These are phyloP conservation scores for Salix purpurea DNA, from an alignment of 345 rosid genomes.

Conservation along the genomic window DNA sequence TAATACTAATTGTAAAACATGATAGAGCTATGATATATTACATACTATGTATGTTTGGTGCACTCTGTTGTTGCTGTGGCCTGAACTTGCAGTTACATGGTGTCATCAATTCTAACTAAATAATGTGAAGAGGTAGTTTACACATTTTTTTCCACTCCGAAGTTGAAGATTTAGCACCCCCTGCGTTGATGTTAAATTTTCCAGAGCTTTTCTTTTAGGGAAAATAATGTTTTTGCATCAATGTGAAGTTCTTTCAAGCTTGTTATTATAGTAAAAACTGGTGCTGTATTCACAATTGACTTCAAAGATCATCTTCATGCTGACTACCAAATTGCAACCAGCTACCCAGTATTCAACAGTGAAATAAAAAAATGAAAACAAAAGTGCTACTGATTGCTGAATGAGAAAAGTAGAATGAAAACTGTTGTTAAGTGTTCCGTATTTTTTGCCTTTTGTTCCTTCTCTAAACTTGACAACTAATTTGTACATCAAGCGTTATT, in stretches of 20 bases:
- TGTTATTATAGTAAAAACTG: neutral
- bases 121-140: neutral
- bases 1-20: neutral
- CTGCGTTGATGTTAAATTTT: neutral
- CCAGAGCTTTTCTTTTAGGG: neutral
- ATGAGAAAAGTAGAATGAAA: neutral
- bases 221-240: neutral
- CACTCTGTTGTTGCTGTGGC: neutral
- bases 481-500: neutral
- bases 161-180: neutral
- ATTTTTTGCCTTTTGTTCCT: neutral
- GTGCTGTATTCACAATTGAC: neutral
- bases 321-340: neutral
- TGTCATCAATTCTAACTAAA: neutral
- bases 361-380: neutral
- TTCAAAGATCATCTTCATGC: neutral
- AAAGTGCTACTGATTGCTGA: neutral
- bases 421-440: neutral
- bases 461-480: neutral
- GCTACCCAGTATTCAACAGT: neutral
- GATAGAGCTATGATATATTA: neutral
- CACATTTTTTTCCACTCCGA: no score
- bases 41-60: neutral
- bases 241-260: neutral
- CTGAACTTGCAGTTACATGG: neutral